A percentile compares a stretch with the other conserved stretches of the same genome.
phyloP scores from a whole-genome alignment of 106 monocot genomes.

The Dendrobium officinale region DNA sequence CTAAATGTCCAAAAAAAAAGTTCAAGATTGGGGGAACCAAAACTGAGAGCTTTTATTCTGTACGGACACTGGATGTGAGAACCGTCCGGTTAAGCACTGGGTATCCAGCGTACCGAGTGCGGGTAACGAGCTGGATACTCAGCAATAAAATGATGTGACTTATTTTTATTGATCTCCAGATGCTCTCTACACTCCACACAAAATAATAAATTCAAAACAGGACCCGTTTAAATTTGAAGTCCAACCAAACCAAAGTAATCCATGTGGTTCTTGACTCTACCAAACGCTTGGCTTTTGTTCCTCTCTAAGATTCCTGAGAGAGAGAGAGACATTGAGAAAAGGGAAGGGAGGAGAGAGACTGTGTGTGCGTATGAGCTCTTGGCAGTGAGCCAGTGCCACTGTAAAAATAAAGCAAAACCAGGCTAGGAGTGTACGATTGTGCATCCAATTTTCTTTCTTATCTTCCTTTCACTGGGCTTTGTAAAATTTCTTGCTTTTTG shows the following conservation, averaged over 20 bases:
- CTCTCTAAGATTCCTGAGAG: not conserved
- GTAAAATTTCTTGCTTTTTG: not conserved
- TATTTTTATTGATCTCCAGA: no score
- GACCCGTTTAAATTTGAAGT: not conserved
- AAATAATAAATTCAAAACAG: not conserved
- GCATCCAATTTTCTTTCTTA: not conserved
- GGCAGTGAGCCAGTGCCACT: not conserved
- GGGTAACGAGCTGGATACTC: no score
- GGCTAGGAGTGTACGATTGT: not conserved
- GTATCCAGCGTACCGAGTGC: no score
- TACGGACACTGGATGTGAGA: no score
- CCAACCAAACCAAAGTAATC: not conserved
- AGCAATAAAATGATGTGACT: no score
- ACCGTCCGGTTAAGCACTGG: no score
- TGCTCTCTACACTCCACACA: no score
- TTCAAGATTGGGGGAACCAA: not conserved
- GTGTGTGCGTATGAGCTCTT: not conserved
- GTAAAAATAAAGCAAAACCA: not conserved
- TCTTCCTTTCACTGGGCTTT: not conserved
- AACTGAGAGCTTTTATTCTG: not conserved
- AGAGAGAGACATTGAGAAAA: not conserved
- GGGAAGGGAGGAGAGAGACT: not conserved
- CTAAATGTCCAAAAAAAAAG: no score
- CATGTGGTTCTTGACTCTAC: not conserved
- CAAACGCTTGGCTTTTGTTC: not conserved